Base-by-base conservation (phyloP, 2,329 filamentous ascomycete genomes). In the Orbilia quercus region DNA sequence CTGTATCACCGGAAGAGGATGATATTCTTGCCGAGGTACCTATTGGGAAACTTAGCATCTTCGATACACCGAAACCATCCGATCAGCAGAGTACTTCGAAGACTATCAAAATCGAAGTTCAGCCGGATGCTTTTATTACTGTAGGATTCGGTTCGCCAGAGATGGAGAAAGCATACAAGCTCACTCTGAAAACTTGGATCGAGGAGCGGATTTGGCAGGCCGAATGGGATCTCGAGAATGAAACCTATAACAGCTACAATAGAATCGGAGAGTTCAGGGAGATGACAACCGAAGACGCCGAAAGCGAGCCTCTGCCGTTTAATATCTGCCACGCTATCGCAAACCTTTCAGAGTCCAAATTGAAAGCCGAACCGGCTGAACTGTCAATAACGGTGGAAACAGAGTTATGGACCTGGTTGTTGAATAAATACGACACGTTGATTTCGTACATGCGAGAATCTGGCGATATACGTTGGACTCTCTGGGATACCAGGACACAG, bases 141-240 rank as follows among this genome's bases (percentile, higher is more conserved):
- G 23, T 28, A 5, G 44, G 23, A 22, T 72, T 72, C n/a, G 67
- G 58, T 18, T 65, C 59, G 3, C 12, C 20, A 4, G 36, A 59
- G 9, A 72, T 72, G 67, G 67, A 72, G 25, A 16, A 55, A 14
- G 14, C 60, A 7, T 72, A 72, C 23, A 55, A 53, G 14, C 5
- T 23, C 7, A 42, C 23, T 18, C 20, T 65, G 18, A 16, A 51
- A n/a, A 36, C 53, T 2, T 72, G 67, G 67, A 53, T 72, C n/a
- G 23, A 48, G 48, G 23, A 63, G 12, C 28, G 36, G 23, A 40
- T 45, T 7, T 31, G 58, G 22, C 44, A 44, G 7, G 66, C 58
- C n/a, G 42, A 63, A 20, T 51, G 36, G 51, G 45, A 48, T 54
- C 40, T 64, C 6, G 20, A 53, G 9, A 23, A 60, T 38, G 34